Base-by-base conservation (phyloP, 345 rosid genomes). In the Citrus maxima region DNA sequence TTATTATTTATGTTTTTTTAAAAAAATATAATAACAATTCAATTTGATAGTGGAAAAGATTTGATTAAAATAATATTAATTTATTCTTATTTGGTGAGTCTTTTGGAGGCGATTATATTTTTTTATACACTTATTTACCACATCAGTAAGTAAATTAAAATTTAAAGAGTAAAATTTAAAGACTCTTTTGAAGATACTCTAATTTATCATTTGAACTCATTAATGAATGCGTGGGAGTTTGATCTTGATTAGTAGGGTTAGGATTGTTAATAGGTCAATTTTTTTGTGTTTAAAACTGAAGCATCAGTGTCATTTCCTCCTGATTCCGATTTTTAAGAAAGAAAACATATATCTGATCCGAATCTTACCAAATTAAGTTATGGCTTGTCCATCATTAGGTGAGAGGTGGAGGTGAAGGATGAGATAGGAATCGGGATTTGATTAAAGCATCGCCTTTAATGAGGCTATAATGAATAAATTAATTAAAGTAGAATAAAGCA, bases 281-380 rank as follows among this genome's bases (percentile, higher is more conserved):
- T 56, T 55, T 73, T 58, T 21, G n/a, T 46, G 25, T 65, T 70
- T 34, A 34, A 56, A 34, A 13, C 22, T 4, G n/a, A 73, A 56
- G 6, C 22, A 73, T 56, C 76, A 18, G 13, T 16, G 58, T 69
- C 56, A 46, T 49, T 69, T 69, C 24, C 3, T 4, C 30, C 12
- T 32, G 46, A 19, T 19, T 67, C 70, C 70, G 8, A 3, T 70
- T 1, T 25, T 30, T 64, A 14, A 14, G 34, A 64, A 64, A 28
- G 4, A 64, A 64, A 64, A n/a, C 10, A 22, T 9, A 27, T 13
- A 3, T 40, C 18, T 28, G 0, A 30, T 71, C 40, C 10, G 5
- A 73, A 58, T 73, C 64, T 73, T 35, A 37, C 14, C 77, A 58
- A 59, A 73, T 37, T 25, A 38, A 73, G 67, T 25, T 59, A 5